These are phyloP conservation scores for Ploettnerulaceae sp. DNA, from an alignment of 2,329 filamentous ascomycete species.

Conservation along the genomic window DNA sequence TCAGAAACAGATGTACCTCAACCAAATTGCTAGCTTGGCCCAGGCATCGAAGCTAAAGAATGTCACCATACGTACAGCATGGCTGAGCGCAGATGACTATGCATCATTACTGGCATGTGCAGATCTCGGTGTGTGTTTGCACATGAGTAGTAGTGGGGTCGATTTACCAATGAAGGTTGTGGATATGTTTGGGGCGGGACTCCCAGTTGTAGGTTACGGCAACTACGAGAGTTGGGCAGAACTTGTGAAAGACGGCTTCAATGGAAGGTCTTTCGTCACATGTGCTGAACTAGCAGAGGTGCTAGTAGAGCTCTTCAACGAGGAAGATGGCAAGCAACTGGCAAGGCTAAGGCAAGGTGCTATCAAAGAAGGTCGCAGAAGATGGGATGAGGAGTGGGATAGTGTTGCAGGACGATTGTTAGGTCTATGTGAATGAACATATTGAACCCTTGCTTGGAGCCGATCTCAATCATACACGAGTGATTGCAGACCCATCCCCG, in stretches of 20 bases:
- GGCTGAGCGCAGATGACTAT: slow-evolving; percentile 81
- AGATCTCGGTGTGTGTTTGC: slow-evolving; percentile 84
- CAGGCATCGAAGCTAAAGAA: slow-evolving; percentile 59
- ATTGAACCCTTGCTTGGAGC: too few species aligned
- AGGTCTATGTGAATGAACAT: slow-evolving; percentile 39
- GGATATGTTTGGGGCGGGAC: slow-evolving; percentile 93
- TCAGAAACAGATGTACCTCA: slow-evolving; percentile 70
- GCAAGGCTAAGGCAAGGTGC: slow-evolving; percentile 63
- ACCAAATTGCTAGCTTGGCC: slow-evolving; percentile 57
- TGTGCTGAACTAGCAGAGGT: slow-evolving; percentile 59
- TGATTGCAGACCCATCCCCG: too few species aligned
- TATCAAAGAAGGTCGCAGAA: slow-evolving; percentile 62
- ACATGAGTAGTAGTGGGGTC: slow-evolving; percentile 90
- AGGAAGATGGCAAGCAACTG: slow-evolving; percentile 49
- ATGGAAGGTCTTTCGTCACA: slow-evolving; percentile 80
- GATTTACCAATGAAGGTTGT: slow-evolving; percentile 99
- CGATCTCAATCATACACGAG: too few species aligned
- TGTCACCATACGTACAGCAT: slow-evolving; percentile 73
- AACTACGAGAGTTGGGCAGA: slow-evolving; percentile 86
- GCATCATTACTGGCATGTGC: slow-evolving; percentile 77
- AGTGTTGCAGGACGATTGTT: slow-evolving; percentile 71
- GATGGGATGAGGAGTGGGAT: slow-evolving; percentile 96
- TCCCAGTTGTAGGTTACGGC: slow-evolving; percentile 84
- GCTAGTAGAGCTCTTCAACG: slow-evolving; percentile 58
- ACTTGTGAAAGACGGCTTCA: slow-evolving; percentile 80